A percentile compares a stretch with the other conserved stretches of the same genome.
phyloP scores from a whole-genome alignment of 2,329 filamentous ascomycete species.

The Eutypa lata region DNA sequence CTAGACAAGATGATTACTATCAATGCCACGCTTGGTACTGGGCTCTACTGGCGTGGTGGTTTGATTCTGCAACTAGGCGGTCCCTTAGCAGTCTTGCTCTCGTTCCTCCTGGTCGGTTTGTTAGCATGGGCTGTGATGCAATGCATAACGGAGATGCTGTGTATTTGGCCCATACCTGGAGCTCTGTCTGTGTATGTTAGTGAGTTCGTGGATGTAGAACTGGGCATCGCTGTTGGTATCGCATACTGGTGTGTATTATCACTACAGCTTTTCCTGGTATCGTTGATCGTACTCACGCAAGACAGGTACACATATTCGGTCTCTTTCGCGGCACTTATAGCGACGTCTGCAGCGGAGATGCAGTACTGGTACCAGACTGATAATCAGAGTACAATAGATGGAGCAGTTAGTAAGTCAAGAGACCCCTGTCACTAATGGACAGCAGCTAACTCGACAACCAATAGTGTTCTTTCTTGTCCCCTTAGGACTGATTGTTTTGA shows the following conservation, averaged over 20 bases:
- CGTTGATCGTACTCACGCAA: slow-evolving; percentile 1
- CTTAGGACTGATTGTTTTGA: slow-evolving; percentile 15
- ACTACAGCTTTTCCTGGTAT: too few species aligned
- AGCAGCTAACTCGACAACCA: background rate
- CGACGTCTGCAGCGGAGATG: slow-evolving; percentile 19
- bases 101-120: slow-evolving; percentile 24
- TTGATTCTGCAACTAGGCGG: slow-evolving; percentile 26
- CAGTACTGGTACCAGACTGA: slow-evolving; percentile 20
- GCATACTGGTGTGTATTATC: slow-evolving; percentile 27
- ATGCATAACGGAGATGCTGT: slow-evolving; percentile 28
- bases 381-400: background rate
- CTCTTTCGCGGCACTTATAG: slow-evolving; percentile 23
- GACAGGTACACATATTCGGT: slow-evolving; percentile 27
- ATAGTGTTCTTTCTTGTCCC: slow-evolving; percentile 23
- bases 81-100: slow-evolving; percentile 22
- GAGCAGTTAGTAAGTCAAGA: background rate
- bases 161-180: slow-evolving; percentile 30
- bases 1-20: slow-evolving; percentile 25
- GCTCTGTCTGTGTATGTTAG: slow-evolving; percentile 29
- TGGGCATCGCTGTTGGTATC: slow-evolving; percentile 29
- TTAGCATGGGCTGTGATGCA: slow-evolving; percentile 30
- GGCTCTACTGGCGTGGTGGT: slow-evolving; percentile 28
- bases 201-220: slow-evolving; percentile 29
- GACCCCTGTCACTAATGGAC: background rate
- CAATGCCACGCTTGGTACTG: slow-evolving; percentile 24